Percentiles rank a stretch among this genome's conserved stretches.
Conservation (phyloP, 495 filamentous ascomycete species). For the Penicillium lagena region DNA sequence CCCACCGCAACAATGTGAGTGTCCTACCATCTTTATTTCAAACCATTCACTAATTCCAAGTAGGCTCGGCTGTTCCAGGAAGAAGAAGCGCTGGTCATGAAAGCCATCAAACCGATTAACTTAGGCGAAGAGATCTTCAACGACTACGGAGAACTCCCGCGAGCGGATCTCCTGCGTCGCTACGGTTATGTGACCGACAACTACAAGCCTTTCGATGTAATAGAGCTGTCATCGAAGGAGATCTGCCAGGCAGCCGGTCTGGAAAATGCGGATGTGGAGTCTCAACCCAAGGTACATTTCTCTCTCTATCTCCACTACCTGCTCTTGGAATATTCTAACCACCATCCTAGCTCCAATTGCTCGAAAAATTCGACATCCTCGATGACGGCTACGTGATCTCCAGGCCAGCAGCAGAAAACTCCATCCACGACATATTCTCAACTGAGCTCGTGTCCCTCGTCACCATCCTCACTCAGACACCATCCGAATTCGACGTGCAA, state of each 20-base stretch:
- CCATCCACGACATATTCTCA: conserved; percentile 32
- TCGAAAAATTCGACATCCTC: conserved; percentile 43
- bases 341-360: conserved; percentile 31
- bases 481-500: conserved; percentile 31
- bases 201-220: conserved; percentile 74
- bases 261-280: conserved; percentile 27
- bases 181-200: conserved; percentile 83
- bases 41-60: background rate
- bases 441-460: conserved; percentile 46
- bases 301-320: conserved; percentile 8
- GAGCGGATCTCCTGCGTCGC: conserved; percentile 73
- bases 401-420: conserved; percentile 24
- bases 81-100: conserved; percentile 57
- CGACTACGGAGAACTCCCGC: conserved; percentile 81
- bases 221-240: conserved; percentile 58
- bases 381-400: conserved; percentile 52
- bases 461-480: conserved; percentile 35
- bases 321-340: conserved; percentile 1
- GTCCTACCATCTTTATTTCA: background rate
- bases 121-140: conserved; percentile 81
- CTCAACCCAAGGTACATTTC: conserved; percentile 38
- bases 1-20: conserved; percentile 68
- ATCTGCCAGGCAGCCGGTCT: conserved; percentile 48
- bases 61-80: conserved; percentile 66
- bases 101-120: conserved; percentile 55